Evolutionary conservation across 2,329 filamentous ascomycete species (phyloP).

Genomic region (Macrophomina phaseolina): DNA sequence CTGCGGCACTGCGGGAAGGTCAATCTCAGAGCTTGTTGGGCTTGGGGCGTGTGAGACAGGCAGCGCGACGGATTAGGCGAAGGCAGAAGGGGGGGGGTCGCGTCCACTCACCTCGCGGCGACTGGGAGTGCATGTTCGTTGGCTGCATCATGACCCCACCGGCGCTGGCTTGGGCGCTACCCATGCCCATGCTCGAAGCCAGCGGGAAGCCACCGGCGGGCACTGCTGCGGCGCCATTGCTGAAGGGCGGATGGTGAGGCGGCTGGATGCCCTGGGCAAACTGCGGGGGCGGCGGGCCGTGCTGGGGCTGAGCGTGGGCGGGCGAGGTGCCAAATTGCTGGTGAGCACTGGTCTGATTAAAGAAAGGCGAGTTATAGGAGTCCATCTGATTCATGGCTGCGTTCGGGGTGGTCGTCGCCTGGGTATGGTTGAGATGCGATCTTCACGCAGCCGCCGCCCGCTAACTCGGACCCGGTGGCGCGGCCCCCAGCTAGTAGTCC

Average conservation of each 20-base stretch:
- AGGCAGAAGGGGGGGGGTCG: conserved; percentile 24
- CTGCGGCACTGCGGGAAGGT: conserved; percentile 23
- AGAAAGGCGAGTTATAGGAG: conserved; percentile 27
- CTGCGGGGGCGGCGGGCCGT: conserved; percentile 27
- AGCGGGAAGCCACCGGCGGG: conserved; percentile 30
- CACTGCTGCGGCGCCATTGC: conserved; percentile 35
- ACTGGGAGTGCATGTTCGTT: conserved; percentile 41
- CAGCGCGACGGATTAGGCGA: conserved; percentile 27
- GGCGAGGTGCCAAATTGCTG: conserved; percentile 21
- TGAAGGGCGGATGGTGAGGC: conserved; percentile 37
- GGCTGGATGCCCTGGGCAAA: conserved; percentile 35
- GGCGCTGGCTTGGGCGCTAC: conserved; percentile 30
- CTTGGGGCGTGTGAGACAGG: conserved; percentile 28
- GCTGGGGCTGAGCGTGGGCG: conserved; percentile 24
- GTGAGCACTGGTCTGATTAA: conserved; percentile 25
- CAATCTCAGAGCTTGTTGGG: conserved; percentile 24
- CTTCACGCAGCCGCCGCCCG: conserved; percentile 17
- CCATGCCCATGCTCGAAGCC: conserved; percentile 34
- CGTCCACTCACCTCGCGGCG: conserved; percentile 47
- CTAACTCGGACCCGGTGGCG: conserved; percentile 10
- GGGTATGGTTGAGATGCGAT: conserved; percentile 27
- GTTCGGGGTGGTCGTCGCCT: conserved; percentile 26
- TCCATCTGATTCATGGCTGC: conserved; percentile 29
- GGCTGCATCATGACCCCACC: conserved; percentile 43
- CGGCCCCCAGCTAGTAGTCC: not conserved